Evolutionary conservation across 768 basidiomycete species (phyloP).

Genomic region (Kwoniella heveanensis): DNA sequence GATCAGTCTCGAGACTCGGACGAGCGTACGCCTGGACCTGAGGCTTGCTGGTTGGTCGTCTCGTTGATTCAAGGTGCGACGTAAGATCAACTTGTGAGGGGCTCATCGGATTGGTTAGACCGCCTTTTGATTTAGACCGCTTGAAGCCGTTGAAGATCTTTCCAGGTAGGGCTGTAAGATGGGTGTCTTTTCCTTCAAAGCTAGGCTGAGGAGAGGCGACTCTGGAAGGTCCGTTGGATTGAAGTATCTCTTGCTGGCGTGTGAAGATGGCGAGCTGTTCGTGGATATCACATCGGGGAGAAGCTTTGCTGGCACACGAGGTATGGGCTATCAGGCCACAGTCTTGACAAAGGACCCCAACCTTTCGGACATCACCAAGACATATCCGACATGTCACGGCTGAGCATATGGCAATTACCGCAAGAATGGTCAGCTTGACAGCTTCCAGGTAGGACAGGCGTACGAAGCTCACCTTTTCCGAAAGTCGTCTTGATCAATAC

Average conservation of each 20-base stretch:
- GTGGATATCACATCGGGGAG: conserved; percentile 31
- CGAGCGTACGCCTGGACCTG: background rate
- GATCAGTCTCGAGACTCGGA: conserved; percentile 14
- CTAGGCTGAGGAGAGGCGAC: conserved; percentile 26
- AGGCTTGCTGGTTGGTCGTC: background rate
- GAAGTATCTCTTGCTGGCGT: conserved; percentile 31
- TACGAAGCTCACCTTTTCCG: conserved; percentile 73
- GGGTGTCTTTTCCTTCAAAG: conserved; percentile 20
- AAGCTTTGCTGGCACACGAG: conserved; percentile 28
- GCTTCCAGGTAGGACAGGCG: too few species aligned
- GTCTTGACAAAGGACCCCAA: conserved; percentile 80
- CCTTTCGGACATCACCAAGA: conserved; percentile 75
- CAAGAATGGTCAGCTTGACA: background rate
- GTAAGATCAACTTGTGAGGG: conserved; percentile 9
- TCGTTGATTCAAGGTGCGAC: background rate
- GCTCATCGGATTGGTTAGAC: conserved; percentile 2
- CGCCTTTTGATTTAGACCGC: conserved; percentile 23
- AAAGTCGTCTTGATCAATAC: conserved; percentile 90
- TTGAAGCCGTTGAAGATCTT: conserved; percentile 30
- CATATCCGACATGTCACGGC: conserved; percentile 88
- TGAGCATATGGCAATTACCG: conserved; percentile 52
- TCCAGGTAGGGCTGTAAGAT: conserved; percentile 22
- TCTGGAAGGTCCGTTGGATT: conserved; percentile 21
- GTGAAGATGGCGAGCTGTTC: conserved; percentile 32
- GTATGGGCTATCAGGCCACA: conserved; percentile 87